phyloP scores from a whole-genome alignment of 2,329 filamentous ascomycete species.

The Coniochaeta prunicola region DNA sequence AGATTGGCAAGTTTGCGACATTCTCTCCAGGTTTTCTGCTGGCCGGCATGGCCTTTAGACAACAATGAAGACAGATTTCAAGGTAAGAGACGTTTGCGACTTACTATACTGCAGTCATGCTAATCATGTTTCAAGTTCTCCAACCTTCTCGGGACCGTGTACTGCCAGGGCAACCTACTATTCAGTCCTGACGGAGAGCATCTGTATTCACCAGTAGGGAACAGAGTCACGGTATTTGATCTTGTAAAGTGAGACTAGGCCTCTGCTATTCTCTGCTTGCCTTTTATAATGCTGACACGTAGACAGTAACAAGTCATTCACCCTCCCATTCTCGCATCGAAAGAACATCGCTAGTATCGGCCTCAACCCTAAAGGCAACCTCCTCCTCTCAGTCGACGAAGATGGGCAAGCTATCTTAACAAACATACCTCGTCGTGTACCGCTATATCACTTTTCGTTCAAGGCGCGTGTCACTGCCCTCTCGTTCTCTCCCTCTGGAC shows the following conservation, averaged over 20 bases:
- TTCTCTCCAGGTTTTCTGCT: slow-evolving; percentile 18
- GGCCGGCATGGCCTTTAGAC: slow-evolving; percentile 25
- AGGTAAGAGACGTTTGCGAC: slow-evolving; percentile 46
- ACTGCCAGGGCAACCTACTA: slow-evolving; percentile 93
- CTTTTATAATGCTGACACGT: background rate
- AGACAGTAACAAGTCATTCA: slow-evolving; percentile 74
- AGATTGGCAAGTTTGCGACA: slow-evolving; percentile 9
- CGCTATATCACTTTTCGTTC: slow-evolving; percentile 95
- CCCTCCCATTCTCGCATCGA: slow-evolving; percentile 84
- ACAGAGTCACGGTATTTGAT: slow-evolving; percentile 92
- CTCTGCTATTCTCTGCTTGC: background rate
- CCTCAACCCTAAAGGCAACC: slow-evolving; percentile 82
- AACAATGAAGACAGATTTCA: slow-evolving; percentile 98
- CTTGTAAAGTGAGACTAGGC: slow-evolving; percentile 70
- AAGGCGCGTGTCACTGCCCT: slow-evolving; percentile 74
- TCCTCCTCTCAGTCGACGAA: slow-evolving; percentile 88
- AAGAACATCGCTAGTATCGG: slow-evolving; percentile 87
- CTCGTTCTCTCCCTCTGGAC: slow-evolving; percentile 83
- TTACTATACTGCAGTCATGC: background rate
- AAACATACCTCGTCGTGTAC: slow-evolving; percentile 77
- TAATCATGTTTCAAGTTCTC: slow-evolving; percentile 62
- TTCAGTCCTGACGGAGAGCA: slow-evolving; percentile 96
- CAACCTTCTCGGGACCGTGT: slow-evolving; percentile 95
- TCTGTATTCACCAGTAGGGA: slow-evolving; percentile 92
- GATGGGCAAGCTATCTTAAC: slow-evolving; percentile 91